A percentile compares a stretch with the other conserved stretches of the same genome.
Conservation (phyloP, 2,329 filamentous ascomycete genomes). For the Sclerotinia trifoliorum region DNA sequence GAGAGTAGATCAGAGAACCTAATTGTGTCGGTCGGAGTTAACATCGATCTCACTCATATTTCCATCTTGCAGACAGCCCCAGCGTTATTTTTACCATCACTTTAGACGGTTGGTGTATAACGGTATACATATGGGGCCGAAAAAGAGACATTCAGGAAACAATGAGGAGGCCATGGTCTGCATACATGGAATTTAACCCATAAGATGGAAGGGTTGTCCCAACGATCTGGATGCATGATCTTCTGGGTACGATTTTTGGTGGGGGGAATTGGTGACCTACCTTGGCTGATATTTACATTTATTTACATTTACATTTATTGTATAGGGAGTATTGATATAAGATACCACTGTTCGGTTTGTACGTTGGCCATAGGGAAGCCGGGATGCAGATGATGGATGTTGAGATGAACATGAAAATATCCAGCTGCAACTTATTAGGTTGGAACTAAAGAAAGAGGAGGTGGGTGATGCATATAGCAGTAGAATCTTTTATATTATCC, state of each 20-base stretch:
- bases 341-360: too few relatives aligned
- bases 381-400: not conserved
- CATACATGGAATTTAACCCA: not conserved
- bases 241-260: too few relatives aligned
- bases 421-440: not conserved
- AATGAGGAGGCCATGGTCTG: not conserved
- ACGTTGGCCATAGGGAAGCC: not conserved
- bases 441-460: not conserved
- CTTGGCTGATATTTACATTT: not conserved
- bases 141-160: not conserved
- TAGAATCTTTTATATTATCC: too few relatives aligned
- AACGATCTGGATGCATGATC: slow-evolving; percentile 9
- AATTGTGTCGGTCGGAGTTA: not conserved
- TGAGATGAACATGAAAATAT: not conserved
- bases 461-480: too few relatives aligned
- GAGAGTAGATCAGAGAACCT: not conserved
- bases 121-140: not conserved
- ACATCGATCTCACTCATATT: not conserved
- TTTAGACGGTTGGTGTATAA: not conserved
- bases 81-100: not conserved
- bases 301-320: too few relatives aligned
- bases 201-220: slow-evolving; percentile 4
- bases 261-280: not conserved
- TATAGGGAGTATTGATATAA: not conserved
- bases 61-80: not conserved